Conservation (phyloP, 345 rosid species). For the Isatis tinctoria region DNA sequence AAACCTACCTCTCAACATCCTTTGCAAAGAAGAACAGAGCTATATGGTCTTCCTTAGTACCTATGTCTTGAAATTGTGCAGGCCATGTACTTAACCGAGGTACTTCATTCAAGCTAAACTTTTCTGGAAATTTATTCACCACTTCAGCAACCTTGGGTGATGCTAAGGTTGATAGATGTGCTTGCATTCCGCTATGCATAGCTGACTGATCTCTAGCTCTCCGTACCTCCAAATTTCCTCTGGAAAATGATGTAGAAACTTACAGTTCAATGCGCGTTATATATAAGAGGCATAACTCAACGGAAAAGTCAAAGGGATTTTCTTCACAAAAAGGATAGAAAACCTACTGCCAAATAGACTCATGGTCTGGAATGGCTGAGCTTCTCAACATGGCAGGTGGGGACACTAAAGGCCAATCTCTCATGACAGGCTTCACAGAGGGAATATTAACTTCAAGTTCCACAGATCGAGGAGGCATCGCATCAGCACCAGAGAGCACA, state of each 20-base stretch:
- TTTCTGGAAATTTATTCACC: slow-evolving; percentile 52
- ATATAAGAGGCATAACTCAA: not conserved
- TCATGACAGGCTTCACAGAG: slow-evolving; percentile 29
- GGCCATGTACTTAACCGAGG: slow-evolving; percentile 87
- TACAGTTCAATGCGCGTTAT: not conserved
- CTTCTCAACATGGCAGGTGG: slow-evolving; percentile 31
- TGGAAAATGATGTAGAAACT: slow-evolving; percentile 33
- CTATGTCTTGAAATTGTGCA: slow-evolving; percentile 58
- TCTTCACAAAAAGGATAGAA: slow-evolving; percentile 17
- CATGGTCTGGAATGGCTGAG: slow-evolving; percentile 75
- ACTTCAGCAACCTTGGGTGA: slow-evolving; percentile 71
- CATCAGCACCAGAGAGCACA: slow-evolving; percentile 33
- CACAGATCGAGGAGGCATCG: slow-evolving; percentile 26
- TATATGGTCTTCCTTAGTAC: slow-evolving; percentile 79
- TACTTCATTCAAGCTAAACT: slow-evolving; percentile 64
- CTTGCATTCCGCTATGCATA: slow-evolving; percentile 74
- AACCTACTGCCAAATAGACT: slow-evolving; percentile 88
- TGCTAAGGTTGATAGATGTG: slow-evolving; percentile 67
- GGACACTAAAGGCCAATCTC: slow-evolving; percentile 37
- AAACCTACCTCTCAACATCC: slow-evolving; percentile 68
- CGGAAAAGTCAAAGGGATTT: not conserved
- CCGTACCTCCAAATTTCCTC: slow-evolving; percentile 75
- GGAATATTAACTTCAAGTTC: slow-evolving; percentile 35
- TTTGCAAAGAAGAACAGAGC: slow-evolving; percentile 97
- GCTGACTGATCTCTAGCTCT: slow-evolving; percentile 45